A percentile compares a stretch with the other conserved stretches of the same genome.
These are phyloP conservation scores for Emergomyces orientalis DNA, from an alignment of 2,329 filamentous ascomycete genomes.

Conservation along the genomic window DNA sequence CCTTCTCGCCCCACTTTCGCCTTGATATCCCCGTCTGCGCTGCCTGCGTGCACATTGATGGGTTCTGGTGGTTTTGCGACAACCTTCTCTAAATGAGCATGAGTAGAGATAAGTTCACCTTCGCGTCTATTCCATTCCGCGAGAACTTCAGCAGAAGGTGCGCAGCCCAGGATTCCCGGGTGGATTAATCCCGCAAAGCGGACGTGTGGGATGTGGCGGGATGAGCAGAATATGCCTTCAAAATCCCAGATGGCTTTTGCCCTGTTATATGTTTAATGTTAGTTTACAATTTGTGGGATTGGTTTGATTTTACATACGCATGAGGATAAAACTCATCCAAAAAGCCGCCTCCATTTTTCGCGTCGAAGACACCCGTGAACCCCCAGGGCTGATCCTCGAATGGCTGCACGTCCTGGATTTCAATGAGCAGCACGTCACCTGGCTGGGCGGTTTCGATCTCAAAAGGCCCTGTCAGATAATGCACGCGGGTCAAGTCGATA, in stretches of 20 bases:
- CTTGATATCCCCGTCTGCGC: conserved; percentile 47
- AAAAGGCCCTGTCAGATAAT: conserved; percentile 85
- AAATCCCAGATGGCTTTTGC: conserved; percentile 71
- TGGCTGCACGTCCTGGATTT: conserved; percentile 89
- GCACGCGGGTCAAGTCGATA: conserved; percentile 72
- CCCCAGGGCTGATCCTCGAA: conserved; percentile 81
- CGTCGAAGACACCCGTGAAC: conserved; percentile 74
- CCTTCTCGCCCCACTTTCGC: conserved; percentile 66
- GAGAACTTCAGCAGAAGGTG: conserved; percentile 68
- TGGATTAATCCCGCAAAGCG: conserved; percentile 85
- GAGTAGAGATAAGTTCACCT: conserved; percentile 62
- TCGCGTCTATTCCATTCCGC: conserved; percentile 78
- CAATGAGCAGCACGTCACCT: conserved; percentile 74
- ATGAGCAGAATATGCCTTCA: conserved; percentile 70
- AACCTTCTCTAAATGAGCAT: conserved; percentile 48
- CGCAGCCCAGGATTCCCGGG: conserved; percentile 83
- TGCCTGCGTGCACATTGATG: conserved; percentile 63
- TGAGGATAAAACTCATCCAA: conserved; percentile 79
- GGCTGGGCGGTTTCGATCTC: conserved; percentile 76
- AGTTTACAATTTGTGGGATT: conserved; percentile 32
- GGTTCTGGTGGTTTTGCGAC: conserved; percentile 71
- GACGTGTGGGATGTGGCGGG: conserved; percentile 76
- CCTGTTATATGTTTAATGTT: conserved; percentile 18
- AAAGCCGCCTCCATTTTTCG: conserved; percentile 77
- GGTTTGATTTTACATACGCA: conserved; percentile 44